Conservation (phyloP, 2,329 filamentous ascomycete genomes). For the Microsporum audouinii region DNA sequence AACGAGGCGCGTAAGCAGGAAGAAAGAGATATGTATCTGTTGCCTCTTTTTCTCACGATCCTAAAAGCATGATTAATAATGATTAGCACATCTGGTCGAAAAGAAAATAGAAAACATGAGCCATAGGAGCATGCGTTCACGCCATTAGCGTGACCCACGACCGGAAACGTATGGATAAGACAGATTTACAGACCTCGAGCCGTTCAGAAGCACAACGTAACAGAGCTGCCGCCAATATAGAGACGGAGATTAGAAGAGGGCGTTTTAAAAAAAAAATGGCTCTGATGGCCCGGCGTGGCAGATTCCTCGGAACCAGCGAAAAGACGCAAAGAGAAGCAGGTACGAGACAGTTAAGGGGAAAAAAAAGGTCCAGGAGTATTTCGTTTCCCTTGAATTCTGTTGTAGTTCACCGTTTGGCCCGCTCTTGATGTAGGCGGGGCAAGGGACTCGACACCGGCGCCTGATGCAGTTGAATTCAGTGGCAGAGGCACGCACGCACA, state of each 20-base stretch:
- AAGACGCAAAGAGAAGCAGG: not conserved
- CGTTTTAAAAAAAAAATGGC: not conserved
- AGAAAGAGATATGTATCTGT: not conserved
- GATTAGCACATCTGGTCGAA: not conserved
- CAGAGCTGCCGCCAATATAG: not conserved
- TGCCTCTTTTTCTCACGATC: not conserved
- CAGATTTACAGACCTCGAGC: not conserved
- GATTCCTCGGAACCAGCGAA: not conserved
- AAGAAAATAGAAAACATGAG: not conserved
- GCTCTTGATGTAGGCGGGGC: not conserved
- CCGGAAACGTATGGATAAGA: not conserved
- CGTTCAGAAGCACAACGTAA: not conserved
- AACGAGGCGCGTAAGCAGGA: not conserved
- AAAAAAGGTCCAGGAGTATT: not conserved
- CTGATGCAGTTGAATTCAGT: not conserved
- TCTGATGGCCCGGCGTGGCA: not conserved
- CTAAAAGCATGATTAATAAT: not conserved
- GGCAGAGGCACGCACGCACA: not conserved
- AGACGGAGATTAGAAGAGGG: not conserved
- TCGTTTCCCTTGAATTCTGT: not conserved
- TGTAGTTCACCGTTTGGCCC: not conserved
- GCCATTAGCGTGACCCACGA: not conserved
- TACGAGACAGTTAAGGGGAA: not conserved
- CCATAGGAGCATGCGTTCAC: no score
- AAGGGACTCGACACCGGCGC: conserved; percentile 2